These are phyloP conservation scores for Warburgia ugandensis DNA, from an alignment of 164 flowering plant species.

Conservation along the genomic window DNA sequence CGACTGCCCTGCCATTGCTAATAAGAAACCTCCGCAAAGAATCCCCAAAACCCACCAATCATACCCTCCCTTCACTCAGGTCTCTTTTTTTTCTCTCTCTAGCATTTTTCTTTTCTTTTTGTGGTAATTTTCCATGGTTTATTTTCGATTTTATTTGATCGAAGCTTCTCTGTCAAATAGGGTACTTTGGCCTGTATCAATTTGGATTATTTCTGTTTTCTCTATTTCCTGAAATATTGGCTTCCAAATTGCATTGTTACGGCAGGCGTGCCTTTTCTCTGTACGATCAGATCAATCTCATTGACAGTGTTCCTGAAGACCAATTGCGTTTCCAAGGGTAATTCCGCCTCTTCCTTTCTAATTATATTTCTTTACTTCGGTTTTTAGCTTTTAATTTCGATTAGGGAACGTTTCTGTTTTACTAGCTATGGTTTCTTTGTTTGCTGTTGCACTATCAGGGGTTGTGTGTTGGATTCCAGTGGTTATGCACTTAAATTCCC, in stretches of 20 bases:
- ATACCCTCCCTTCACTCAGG: constrained; percentile 52
- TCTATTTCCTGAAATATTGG: not conserved
- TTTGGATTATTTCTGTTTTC: too few relatives aligned
- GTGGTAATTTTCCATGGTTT: too few relatives aligned
- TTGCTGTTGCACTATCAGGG: not conserved
- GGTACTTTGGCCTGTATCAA: too few relatives aligned
- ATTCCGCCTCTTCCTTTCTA: not conserved
- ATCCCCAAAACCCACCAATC: constrained; percentile 21
- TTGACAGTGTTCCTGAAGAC: constrained; percentile 76
- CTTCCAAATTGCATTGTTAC: not conserved
- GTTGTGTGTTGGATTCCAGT: not conserved
- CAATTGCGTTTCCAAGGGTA: constrained; percentile 87
- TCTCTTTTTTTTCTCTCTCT: not conserved
- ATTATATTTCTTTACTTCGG: not conserved
- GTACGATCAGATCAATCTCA: constrained; percentile 93
- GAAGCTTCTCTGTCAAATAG: too few relatives aligned
- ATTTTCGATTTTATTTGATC: too few relatives aligned
- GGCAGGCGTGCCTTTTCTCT: constrained; percentile 78
- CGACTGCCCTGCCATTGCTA: constrained; percentile 48
- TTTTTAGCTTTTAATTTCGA: not conserved
- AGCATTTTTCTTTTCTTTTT: not conserved
- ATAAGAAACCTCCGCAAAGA: constrained; percentile 37
- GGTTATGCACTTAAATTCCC: not conserved
- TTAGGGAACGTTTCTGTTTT: too few relatives aligned
- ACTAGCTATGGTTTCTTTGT: too few relatives aligned